Conservation (phyloP, 768 basidiomycete species). For the Lactarius vividus region DNA sequence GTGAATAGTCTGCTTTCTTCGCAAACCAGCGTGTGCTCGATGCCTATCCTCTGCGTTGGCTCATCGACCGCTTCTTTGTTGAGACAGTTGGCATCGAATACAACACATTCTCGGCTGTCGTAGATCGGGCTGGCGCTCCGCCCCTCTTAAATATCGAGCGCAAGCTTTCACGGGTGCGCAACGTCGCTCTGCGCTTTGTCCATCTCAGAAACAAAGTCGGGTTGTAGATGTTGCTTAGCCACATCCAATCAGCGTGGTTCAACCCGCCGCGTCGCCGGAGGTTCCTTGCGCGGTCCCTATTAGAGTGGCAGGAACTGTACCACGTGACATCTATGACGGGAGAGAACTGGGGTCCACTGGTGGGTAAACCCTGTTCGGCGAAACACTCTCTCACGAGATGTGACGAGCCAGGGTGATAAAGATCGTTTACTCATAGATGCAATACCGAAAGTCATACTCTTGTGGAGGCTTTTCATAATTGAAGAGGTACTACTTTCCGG, state of each 20-base stretch:
- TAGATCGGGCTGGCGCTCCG: constrained; percentile 36
- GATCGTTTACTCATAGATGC: constrained; percentile 18
- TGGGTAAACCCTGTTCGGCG: constrained; percentile 21
- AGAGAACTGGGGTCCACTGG: constrained; percentile 25
- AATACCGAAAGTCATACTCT: constrained; percentile 47
- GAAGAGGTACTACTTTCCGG: constrained; percentile 72
- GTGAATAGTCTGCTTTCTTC: constrained; percentile 13
- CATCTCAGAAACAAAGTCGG: constrained; percentile 8
- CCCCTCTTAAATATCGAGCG: constrained; percentile 45
- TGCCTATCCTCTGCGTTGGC: constrained; percentile 57
- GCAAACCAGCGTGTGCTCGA: constrained; percentile 11
- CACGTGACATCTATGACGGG: constrained; percentile 40
- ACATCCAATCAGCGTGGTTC: constrained; percentile 60
- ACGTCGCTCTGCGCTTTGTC: not conserved
- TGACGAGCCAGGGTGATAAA: constrained; percentile 23
- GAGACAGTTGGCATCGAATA: constrained; percentile 54
- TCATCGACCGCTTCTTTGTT: constrained; percentile 50
- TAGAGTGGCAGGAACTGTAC: constrained; percentile 67
- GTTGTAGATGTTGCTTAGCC: constrained; percentile 53
- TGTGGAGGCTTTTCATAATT: constrained; percentile 59
- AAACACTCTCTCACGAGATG: not conserved
- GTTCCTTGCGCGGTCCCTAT: constrained; percentile 57
- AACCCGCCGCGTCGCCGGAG: constrained; percentile 69
- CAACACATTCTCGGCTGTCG: constrained; percentile 41
- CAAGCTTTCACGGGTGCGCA: constrained; percentile 38